Conservation (phyloP, 108 stramenopile genomes). For the Skeletonema menzelii region DNA sequence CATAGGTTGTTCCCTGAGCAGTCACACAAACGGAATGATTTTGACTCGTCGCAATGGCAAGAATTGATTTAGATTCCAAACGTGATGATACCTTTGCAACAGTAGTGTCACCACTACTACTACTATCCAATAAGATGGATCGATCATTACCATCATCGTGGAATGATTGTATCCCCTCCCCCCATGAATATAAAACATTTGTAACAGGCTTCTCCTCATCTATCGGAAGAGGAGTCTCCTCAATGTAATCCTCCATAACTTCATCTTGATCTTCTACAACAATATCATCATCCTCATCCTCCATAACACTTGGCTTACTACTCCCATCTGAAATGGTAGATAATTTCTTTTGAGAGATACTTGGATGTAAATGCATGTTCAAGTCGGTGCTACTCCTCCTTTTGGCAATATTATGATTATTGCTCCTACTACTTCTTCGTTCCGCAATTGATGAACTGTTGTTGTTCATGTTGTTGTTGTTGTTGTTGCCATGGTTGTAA, state of each 20-base stretch:
- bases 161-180: slow-evolving; percentile 39
- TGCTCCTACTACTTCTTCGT: neutral
- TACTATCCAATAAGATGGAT: neutral
- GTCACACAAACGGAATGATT: slow-evolving; percentile 64
- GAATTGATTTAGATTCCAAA: slow-evolving; percentile 51
- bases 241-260: slow-evolving; percentile 9
- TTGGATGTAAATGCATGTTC: slow-evolving; percentile 41
- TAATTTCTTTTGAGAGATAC: slow-evolving; percentile 10
- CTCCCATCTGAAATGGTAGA: slow-evolving; percentile 2
- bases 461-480: neutral
- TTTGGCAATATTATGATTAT: neutral
- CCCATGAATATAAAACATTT: slow-evolving; percentile 54
- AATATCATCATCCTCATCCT: neutral
- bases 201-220: neutral
- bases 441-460: neutral
- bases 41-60: slow-evolving; percentile 45
- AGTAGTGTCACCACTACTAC: slow-evolving; percentile 1
- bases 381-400: slow-evolving; percentile 13
- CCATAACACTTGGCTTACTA: neutral
- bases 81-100: slow-evolving; percentile 38
- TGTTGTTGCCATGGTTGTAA: no score
- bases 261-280: slow-evolving; percentile 18
- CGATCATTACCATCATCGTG: slow-evolving; percentile 51
- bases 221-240: neutral
- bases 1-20: slow-evolving; percentile 47